phyloP scores from a whole-genome alignment of 2,329 filamentous ascomycete species.

The Aspergillus oerlinghausenensis region DNA sequence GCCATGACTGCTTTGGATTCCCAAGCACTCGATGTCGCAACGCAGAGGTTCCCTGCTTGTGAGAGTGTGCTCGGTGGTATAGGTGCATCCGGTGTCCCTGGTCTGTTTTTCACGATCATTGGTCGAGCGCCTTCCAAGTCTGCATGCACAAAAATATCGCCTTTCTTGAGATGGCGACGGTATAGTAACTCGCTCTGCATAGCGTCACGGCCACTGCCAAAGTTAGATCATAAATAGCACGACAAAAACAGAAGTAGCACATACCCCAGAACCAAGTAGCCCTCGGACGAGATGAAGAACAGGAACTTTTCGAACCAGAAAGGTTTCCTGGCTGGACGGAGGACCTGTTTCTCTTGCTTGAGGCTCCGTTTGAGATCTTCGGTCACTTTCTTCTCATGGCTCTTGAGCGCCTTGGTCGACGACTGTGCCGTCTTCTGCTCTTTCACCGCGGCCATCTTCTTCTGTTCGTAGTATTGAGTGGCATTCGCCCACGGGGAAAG shows the following conservation, averaged over 20 bases:
- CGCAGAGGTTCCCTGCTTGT: slow-evolving; percentile 79
- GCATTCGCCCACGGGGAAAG: slow-evolving; percentile 86
- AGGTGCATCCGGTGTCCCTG: slow-evolving; percentile 70
- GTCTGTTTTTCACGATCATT: slow-evolving; percentile 88
- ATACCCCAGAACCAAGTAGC: slow-evolving; percentile 78
- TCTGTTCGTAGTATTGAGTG: slow-evolving; percentile 85
- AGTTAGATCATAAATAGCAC: slow-evolving; percentile 8
- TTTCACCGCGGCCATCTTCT: slow-evolving; percentile 76
- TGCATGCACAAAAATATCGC: slow-evolving; percentile 87
- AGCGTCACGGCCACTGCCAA: slow-evolving; percentile 65
- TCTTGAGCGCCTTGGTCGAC: slow-evolving; percentile 78
- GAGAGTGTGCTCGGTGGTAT: slow-evolving; percentile 88
- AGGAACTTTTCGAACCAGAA: slow-evolving; percentile 97
- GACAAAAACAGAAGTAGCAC: slow-evolving; percentile 7
- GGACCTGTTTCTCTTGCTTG: slow-evolving; percentile 84
- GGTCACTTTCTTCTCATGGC: slow-evolving; percentile 80
- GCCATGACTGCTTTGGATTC: slow-evolving; percentile 94
- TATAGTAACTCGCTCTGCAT: slow-evolving; percentile 94
- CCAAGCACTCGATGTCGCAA: slow-evolving; percentile 87
- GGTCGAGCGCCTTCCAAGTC: slow-evolving; percentile 78
- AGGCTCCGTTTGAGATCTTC: slow-evolving; percentile 80
- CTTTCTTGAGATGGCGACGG: slow-evolving; percentile 75
- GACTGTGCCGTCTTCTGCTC: slow-evolving; percentile 81
- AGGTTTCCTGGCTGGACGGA: slow-evolving; percentile 75
- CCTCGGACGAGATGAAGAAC: slow-evolving; percentile 94